Percentiles rank a stretch among this genome's conserved stretches.
Conservation (phyloP, 306 rosid species). For the Trifolium pratense region DNA sequence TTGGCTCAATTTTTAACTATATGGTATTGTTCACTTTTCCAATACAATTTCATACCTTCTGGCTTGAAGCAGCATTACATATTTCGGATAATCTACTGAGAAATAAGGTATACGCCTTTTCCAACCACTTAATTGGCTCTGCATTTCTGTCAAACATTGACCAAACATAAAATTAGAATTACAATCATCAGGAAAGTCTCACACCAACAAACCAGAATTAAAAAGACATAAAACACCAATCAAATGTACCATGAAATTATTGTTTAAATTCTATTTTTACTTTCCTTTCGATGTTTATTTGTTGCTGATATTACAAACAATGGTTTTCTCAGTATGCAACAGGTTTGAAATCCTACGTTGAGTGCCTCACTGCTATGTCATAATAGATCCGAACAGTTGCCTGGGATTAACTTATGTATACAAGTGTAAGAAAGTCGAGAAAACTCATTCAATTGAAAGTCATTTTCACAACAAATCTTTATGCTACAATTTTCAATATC, state of each 20-base stretch:
- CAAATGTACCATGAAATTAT: no score
- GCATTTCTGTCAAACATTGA: constrained; percentile 65
- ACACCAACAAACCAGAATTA: constrained; percentile 12
- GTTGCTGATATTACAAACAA: no score
- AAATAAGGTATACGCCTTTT: constrained; percentile 67
- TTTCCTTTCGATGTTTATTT: no score
- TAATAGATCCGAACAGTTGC: no score
- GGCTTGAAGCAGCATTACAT: constrained; percentile 52
- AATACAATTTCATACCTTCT: constrained; percentile 48
- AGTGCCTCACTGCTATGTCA: no score
- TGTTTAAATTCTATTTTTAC: no score
- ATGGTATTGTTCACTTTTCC: constrained; percentile 33
- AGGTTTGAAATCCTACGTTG: no score
- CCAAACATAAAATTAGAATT: constrained; percentile 37
- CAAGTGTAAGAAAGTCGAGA: neutral
- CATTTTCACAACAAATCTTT: neutral
- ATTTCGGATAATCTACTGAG: constrained; percentile 66
- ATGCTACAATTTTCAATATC: constrained; percentile 20
- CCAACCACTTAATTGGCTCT: constrained; percentile 71
- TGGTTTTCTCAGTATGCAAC: no score
- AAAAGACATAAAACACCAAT: neutral
- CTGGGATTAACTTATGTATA: no score
- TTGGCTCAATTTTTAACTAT: constrained; percentile 26
- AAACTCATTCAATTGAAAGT: neutral
- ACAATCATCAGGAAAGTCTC: neutral